phyloP scores from a whole-genome alignment of 140 eudicot genomes.

The Erigeron philadelphicus region DNA sequence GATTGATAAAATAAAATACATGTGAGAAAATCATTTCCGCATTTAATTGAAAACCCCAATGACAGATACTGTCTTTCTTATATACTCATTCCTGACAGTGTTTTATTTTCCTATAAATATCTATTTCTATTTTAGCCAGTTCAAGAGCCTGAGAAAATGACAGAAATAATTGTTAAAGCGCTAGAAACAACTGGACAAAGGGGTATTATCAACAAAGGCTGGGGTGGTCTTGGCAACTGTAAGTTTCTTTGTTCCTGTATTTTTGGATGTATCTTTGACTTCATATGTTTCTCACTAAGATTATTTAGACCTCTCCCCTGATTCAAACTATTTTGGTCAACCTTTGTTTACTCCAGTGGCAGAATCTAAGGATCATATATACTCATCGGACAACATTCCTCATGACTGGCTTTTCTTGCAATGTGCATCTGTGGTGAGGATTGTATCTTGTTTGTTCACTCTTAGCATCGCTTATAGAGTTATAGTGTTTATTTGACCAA shows the following conservation, averaged over 20 bases:
- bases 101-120: not conserved
- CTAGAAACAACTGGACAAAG: conserved; percentile 80
- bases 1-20: not conserved
- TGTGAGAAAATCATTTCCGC: not conserved
- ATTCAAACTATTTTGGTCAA: conserved; percentile 10
- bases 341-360: conserved; percentile 51
- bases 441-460: not conserved
- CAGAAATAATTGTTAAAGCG: conserved; percentile 82
- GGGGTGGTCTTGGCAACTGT: conserved; percentile 99
- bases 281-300: not conserved
- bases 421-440: conserved; percentile 90
- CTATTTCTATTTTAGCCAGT: conserved; percentile 64
- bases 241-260: conserved; percentile 36
- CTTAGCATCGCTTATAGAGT: not conserved
- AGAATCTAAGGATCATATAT: conserved; percentile 75
- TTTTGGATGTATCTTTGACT: not conserved
- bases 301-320: not conserved
- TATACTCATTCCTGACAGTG: not conserved
- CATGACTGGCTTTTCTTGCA: conserved; percentile 98
- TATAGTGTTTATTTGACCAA: not conserved
- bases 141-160: conserved; percentile 89
- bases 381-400: conserved; percentile 79
- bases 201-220: conserved; percentile 93
- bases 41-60: conserved; percentile 1
- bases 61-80: conserved; percentile 1